Evolutionary conservation across 441 rosid species (phyloP).

Genomic region (Bocquillonia castaneifolia): DNA sequence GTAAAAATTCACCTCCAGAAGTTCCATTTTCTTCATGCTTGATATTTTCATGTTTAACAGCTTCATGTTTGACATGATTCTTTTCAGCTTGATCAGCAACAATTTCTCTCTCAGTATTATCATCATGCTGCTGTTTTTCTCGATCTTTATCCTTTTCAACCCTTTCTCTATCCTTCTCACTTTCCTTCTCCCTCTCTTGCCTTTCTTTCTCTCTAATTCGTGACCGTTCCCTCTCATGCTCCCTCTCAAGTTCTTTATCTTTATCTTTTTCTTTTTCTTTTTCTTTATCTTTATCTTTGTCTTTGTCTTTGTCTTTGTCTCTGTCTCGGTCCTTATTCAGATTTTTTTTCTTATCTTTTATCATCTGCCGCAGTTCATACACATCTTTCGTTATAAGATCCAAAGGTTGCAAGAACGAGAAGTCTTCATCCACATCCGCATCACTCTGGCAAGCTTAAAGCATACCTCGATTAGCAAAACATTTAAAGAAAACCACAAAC

Average conservation of each 20-base stretch:
- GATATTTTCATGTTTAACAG: conserved; percentile 12
- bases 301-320: conserved; percentile 46
- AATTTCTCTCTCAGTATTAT: conserved; percentile 45
- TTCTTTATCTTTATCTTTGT: no score
- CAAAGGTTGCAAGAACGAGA: conserved; percentile 91
- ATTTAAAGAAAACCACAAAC: conserved; percentile 8
- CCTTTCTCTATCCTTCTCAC: conserved; percentile 41
- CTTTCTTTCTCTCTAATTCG: conserved; percentile 51
- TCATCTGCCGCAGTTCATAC: conserved; percentile 63
- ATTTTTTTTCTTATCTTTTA: conserved; percentile 71
- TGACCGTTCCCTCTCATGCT: conserved; percentile 41
- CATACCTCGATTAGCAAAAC: conserved; percentile 29
- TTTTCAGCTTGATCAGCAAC: conserved; percentile 50
- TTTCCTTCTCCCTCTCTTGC: conserved; percentile 40
- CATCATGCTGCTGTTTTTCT: conserved; percentile 58
- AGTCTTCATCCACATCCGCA: conserved; percentile 84
- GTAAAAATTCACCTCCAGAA: conserved; percentile 43
- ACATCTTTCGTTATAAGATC: conserved; percentile 94
- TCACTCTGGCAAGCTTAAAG: conserved; percentile 58
- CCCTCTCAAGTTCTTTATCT: conserved; percentile 40
- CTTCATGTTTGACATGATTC: conserved; percentile 37
- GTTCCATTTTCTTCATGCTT: conserved; percentile 55
- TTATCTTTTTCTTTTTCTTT: conserved; percentile 47
- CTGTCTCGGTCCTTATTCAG: conserved; percentile 55
- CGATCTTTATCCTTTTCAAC: conserved; percentile 47